phyloP scores from a whole-genome alignment of 331 rosid genomes.

The Quercus lobata region DNA sequence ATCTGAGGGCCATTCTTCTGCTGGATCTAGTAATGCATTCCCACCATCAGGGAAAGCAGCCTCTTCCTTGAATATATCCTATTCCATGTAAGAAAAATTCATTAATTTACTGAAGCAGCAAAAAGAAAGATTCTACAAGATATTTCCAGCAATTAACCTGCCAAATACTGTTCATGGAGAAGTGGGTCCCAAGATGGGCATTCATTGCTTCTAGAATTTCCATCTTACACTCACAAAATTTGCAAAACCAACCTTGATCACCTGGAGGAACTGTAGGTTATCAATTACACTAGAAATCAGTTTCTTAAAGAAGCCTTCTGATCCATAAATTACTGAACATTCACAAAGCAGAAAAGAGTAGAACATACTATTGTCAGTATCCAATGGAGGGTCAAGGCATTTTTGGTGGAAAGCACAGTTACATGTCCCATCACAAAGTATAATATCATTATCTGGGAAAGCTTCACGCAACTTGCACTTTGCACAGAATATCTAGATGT shows the following conservation, averaged over 20 bases:
- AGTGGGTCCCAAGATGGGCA: slow-evolving; percentile 82
- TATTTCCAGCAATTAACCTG: slow-evolving; percentile 52
- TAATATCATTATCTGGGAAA: slow-evolving; percentile 82
- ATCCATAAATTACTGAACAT: slow-evolving; percentile 9
- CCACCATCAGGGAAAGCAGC: slow-evolving; percentile 66
- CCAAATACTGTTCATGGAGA: slow-evolving; percentile 71
- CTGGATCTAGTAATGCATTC: slow-evolving; percentile 48
- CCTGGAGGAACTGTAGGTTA: slow-evolving; percentile 77
- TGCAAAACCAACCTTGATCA: slow-evolving; percentile 97
- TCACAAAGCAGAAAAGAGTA: slow-evolving; percentile 13
- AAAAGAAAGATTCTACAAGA: not conserved
- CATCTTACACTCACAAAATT: slow-evolving; percentile 85
- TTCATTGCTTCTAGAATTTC: slow-evolving; percentile 78
- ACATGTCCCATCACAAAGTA: slow-evolving; percentile 95
- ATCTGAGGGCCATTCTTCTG: slow-evolving; percentile 92
- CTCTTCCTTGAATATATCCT: slow-evolving; percentile 93
- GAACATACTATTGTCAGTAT: slow-evolving; percentile 74
- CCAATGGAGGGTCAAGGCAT: slow-evolving; percentile 89
- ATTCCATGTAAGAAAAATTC: slow-evolving; percentile 7
- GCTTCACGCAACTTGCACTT: slow-evolving; percentile 85
- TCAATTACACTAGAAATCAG: slow-evolving; percentile 22
- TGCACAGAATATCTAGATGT: slow-evolving; percentile 80
- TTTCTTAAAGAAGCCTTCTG: slow-evolving; percentile 18
- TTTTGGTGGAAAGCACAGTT: slow-evolving; percentile 92
- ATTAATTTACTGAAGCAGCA: not conserved